These are phyloP conservation scores for Crithidia fasciculata DNA, from an alignment of 208 protist species.

Conservation along the genomic window DNA sequence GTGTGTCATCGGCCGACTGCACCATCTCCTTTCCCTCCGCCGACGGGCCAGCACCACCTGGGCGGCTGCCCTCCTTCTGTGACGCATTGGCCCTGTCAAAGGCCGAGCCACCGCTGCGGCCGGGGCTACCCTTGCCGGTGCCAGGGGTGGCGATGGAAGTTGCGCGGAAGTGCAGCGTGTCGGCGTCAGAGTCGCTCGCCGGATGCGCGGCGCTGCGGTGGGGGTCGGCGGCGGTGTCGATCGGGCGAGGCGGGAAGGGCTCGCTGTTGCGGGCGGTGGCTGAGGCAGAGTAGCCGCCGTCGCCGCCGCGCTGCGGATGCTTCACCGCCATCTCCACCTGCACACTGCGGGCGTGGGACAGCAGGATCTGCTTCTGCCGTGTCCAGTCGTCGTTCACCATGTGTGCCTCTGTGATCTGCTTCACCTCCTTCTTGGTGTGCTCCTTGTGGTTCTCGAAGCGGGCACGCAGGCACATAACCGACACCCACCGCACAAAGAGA, in stretches of 20 bases:
- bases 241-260: conserved; percentile 8
- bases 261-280: conserved; percentile 14
- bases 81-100: conserved; percentile 3
- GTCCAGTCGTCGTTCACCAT: conserved; percentile 83
- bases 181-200: conserved; percentile 4
- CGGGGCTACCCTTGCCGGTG: neutral
- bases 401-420: conserved; percentile 46
- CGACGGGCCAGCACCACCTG: neutral
- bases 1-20: conserved; percentile 6
- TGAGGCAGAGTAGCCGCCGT: conserved; percentile 1
- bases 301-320: conserved; percentile 9
- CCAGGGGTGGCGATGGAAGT: conserved; percentile 2
- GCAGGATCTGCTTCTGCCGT: conserved; percentile 66
- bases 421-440: conserved; percentile 36
- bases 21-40: neutral
- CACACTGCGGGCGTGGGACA: conserved; percentile 65
- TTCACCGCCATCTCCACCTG: conserved; percentile 54
- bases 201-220: neutral
- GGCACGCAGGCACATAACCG: conserved; percentile 20
- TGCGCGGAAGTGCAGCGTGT: conserved; percentile 12
- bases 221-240: neutral
- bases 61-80: neutral
- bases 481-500: conserved; percentile 32
- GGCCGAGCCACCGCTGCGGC: neutral
- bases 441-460: conserved; percentile 37